Conservation (phyloP, 441 rosid genomes). For the Gossypium aridum region DNA sequence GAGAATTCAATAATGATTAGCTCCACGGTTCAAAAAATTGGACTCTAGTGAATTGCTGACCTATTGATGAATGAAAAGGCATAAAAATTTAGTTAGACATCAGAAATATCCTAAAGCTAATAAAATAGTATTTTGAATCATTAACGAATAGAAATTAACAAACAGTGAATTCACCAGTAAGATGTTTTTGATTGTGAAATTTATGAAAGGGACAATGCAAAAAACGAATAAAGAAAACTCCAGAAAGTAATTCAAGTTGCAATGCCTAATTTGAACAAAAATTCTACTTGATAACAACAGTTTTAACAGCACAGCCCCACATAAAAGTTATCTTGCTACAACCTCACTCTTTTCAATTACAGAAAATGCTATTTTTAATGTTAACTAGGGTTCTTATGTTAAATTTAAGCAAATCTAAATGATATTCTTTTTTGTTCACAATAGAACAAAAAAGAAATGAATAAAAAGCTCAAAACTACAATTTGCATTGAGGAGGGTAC, state of each 20-base stretch:
- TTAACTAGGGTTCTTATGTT: slow-evolving; percentile 8
- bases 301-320: slow-evolving; percentile 59
- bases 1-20: slow-evolving; percentile 46
- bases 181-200: slow-evolving; percentile 30
- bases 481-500: background rate
- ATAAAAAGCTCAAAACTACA: background rate
- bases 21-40: slow-evolving; percentile 37
- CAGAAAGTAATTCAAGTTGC: slow-evolving; percentile 34
- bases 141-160: slow-evolving; percentile 23
- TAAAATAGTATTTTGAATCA: slow-evolving; percentile 24
- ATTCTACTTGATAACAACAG: slow-evolving; percentile 46
- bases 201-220: slow-evolving; percentile 33
- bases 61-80: slow-evolving; percentile 37
- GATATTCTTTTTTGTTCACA: slow-evolving; percentile 1
- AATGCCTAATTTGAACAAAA: slow-evolving; percentile 42
- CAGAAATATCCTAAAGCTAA: slow-evolving; percentile 53
- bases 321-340: slow-evolving; percentile 17
- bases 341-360: slow-evolving; percentile 17
- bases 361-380: slow-evolving; percentile 21
- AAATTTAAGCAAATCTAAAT: background rate
- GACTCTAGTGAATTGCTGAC: slow-evolving; percentile 57
- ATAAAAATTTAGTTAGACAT: slow-evolving; percentile 40
- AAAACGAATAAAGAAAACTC: slow-evolving; percentile 40
- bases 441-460: background rate
- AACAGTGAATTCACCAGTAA: slow-evolving; percentile 22